Evolutionary conservation across 1,139 yeast species (phyloP).

Genomic region (Suhomyces guaymorum): DNA sequence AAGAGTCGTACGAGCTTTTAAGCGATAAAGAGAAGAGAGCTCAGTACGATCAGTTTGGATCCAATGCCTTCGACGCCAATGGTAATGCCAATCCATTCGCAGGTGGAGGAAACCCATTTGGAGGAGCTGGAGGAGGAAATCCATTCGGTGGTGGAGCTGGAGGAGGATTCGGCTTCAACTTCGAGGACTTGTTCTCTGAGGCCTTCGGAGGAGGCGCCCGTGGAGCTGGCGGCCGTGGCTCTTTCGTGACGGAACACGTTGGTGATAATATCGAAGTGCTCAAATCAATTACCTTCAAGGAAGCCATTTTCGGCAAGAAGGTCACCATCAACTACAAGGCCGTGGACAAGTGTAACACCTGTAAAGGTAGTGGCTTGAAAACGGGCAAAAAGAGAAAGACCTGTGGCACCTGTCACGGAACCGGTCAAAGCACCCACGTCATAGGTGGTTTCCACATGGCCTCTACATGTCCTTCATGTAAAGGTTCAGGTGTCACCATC

Average conservation of each 20-base stretch:
- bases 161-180: slow-evolving; percentile 58
- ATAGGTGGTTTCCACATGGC: slow-evolving; percentile 98
- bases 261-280: slow-evolving; percentile 89
- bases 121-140: slow-evolving; percentile 39
- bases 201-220: slow-evolving; percentile 57
- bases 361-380: slow-evolving; percentile 85
- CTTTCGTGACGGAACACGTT: slow-evolving; percentile 69
- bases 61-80: slow-evolving; percentile 75
- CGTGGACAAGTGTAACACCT: slow-evolving; percentile 72
- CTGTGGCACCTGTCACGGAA: slow-evolving; percentile 87
- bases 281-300: slow-evolving; percentile 76
- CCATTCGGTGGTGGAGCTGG: slow-evolving; percentile 40
- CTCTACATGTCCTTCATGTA: slow-evolving; percentile 84
- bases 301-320: slow-evolving; percentile 80
- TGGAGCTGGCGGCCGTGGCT: slow-evolving; percentile 35
- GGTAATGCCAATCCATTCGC: slow-evolving; percentile 62
- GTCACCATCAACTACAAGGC: slow-evolving; percentile 70
- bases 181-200: slow-evolving; percentile 85
- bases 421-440: slow-evolving; percentile 85
- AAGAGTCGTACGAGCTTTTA: slow-evolving; percentile 89
- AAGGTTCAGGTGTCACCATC: slow-evolving; percentile 83
- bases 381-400: slow-evolving; percentile 73
- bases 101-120: slow-evolving; percentile 45
- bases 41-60: slow-evolving; percentile 90
- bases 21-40: slow-evolving; percentile 84